Conservation (phyloP, 768 basidiomycete genomes). For the Tubosaeta sp. region DNA sequence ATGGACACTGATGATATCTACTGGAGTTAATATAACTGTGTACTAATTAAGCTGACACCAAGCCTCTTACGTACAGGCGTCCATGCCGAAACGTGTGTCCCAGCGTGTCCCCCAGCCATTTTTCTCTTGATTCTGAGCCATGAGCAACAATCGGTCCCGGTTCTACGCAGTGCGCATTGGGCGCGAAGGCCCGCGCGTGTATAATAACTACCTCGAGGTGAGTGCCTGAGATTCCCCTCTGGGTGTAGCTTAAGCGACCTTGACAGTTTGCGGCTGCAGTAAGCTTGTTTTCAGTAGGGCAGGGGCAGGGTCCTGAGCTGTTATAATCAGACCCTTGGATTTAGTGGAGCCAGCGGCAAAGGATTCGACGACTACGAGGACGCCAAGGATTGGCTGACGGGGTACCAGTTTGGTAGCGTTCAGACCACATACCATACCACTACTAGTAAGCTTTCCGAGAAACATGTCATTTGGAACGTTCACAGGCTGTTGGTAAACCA, state of each 20-base stretch:
- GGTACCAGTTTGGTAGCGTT: constrained; percentile 9
- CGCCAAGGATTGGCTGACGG: constrained; percentile 22
- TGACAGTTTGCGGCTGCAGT: constrained; percentile 25
- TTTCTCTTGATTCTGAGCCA: neutral
- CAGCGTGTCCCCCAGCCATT: neutral
- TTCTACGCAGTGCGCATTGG: constrained; percentile 36
- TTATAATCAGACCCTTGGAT: constrained; percentile 20
- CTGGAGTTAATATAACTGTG: constrained; percentile 16
- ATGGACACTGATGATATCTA: constrained; percentile 37
- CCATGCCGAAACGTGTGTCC: neutral
- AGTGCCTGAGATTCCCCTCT: constrained; percentile 2
- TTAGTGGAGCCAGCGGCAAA: constrained; percentile 31
- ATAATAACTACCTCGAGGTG: constrained; percentile 28
- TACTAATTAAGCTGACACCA: too few relatives aligned
- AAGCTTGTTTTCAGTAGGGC: neutral
- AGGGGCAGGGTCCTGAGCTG: neutral
- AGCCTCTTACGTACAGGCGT: too few relatives aligned
- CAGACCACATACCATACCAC: constrained; percentile 9
- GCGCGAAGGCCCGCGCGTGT: constrained; percentile 30
- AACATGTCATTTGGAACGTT: neutral
- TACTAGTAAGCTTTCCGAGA: constrained; percentile 16
- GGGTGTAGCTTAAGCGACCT: neutral
- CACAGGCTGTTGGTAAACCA: neutral
- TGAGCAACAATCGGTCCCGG: constrained; percentile 14
- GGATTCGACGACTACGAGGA: constrained; percentile 30